These are phyloP conservation scores for Apostasia ramifera DNA, from an alignment of 106 monocot genomes.

Conservation along the genomic window DNA sequence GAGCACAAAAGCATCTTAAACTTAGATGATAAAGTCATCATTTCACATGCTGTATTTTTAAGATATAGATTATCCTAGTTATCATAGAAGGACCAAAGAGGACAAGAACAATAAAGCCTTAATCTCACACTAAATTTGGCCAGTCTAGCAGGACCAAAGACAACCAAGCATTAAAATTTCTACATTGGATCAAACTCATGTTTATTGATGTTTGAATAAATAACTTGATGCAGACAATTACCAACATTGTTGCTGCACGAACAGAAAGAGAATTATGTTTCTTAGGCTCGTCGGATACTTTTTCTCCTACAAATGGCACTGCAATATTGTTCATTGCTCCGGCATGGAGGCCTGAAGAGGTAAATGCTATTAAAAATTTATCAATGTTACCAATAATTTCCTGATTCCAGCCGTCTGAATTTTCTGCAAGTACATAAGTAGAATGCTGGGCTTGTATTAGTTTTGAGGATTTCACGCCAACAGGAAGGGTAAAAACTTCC, in stretches of 20 bases:
- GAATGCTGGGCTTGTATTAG: conserved; percentile 1
- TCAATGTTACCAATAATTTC: conserved; percentile 9
- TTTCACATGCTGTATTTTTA: no score
- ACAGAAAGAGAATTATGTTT: conserved; percentile 52
- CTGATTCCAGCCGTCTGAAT: background rate
- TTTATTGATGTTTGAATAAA: background rate
- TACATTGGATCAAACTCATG: background rate
- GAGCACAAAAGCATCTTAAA: no score
- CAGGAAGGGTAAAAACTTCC: conserved; percentile 40
- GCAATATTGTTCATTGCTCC: conserved; percentile 30
- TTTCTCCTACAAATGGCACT: conserved; percentile 32
- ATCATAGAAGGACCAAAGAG: no score
- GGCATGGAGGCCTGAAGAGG: conserved; percentile 22
- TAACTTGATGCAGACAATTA: conserved; percentile 13
- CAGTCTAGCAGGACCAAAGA: no score
- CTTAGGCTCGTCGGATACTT: conserved; percentile 22
- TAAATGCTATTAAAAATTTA: conserved; percentile 13
- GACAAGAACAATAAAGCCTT: no score
- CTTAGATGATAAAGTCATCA: no score
- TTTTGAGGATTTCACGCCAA: conserved; percentile 63
- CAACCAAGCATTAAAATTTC: no score
- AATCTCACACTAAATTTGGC: no score
- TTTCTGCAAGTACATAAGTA: conserved; percentile 4
- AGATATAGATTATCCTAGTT: no score
- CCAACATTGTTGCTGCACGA: conserved; percentile 91